Conservation (phyloP, 2,329 filamentous ascomycete genomes). For the Sporothrix variecibatus region DNA sequence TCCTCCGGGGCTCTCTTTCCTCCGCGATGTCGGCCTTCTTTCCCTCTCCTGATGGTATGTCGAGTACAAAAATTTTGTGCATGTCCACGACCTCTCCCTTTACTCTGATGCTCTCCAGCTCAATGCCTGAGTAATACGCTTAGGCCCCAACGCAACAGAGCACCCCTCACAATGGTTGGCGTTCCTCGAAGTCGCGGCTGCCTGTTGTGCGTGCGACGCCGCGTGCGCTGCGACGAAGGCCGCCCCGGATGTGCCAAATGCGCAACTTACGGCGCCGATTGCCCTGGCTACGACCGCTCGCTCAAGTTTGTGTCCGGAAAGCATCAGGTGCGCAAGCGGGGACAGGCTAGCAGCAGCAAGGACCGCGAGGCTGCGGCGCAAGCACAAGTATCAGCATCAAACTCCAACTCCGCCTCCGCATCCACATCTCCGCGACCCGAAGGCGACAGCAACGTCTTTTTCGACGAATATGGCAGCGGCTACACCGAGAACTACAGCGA, state of each 20-base stretch:
- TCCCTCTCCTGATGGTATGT: background rate
- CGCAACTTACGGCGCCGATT: slow-evolving; percentile 42
- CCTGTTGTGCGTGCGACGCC: slow-evolving; percentile 44
- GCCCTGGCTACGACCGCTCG: slow-evolving; percentile 44
- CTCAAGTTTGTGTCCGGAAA: slow-evolving; percentile 46
- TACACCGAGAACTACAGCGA: background rate
- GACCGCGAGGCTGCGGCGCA: background rate
- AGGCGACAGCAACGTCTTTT: background rate
- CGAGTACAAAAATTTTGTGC: background rate
- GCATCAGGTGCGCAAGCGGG: slow-evolving; percentile 39
- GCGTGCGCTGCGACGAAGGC: slow-evolving; percentile 50
- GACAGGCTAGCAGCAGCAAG: background rate
- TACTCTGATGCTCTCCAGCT: background rate
- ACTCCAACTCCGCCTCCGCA: background rate
- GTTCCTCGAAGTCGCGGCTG: slow-evolving; percentile 44
- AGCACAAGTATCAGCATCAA: background rate
- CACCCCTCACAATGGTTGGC: slow-evolving; percentile 40
- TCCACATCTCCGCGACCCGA: background rate
- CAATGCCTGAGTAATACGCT: background rate
- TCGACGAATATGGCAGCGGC: background rate
- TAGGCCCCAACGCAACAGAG: no score
- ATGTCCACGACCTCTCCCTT: background rate
- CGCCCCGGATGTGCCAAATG: slow-evolving; percentile 45
- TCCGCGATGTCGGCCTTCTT: background rate
- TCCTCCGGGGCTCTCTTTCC: background rate